Evolutionary conservation across 1,139 yeast species (phyloP), one percentile per base, ranked within the genome.

Genomic region (Candida dubliniensis): DNA sequence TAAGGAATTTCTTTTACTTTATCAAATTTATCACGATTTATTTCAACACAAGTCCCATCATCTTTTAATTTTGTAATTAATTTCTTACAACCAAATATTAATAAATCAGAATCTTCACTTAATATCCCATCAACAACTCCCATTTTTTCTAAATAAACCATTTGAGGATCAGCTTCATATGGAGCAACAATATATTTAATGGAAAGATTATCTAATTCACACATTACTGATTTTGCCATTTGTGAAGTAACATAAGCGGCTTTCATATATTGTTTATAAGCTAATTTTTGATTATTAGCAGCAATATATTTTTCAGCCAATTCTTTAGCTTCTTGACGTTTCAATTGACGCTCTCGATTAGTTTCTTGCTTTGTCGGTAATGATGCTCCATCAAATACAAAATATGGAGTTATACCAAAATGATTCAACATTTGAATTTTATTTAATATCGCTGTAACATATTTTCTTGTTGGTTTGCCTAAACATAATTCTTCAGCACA

Each of bases 141-240:
- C 0, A 68, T 54, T 47, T 81, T 80, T 60, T 93, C 99, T 40
- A 95, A 71, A 56, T 84, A 89, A 7, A 93, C 98, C 85, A 95
- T 80, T 61, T 95, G 99, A 0, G 99, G 87, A 61, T 95, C 99
- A 0, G 99, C 99, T 66, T 95, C 99, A 60, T 90, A 95, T 0
- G 99, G 99, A 0, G 99, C 99, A 8, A 95, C 99, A 13, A 93
- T 79, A 56, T 81, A 93, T 50, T 75, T 76, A 38, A 95, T 81
- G 1, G 67, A 64, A 40, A 76, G 70, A n/a, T 61, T 57, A 53
- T 82, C 83, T 49, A 95, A 73, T 52, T 80, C 84, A 30, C 84
- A 84, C 64, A 91, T 89, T 13, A 93, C 74, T 23, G 89, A 78
- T 55, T 87, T 87, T 4, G 96, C 97, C 95, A 95, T 90, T 51